A percentile compares a stretch with the other conserved stretches of the same genome.
phyloP scores from a whole-genome alignment of 1,139 yeast genomes.

The Candida smagusa region DNA sequence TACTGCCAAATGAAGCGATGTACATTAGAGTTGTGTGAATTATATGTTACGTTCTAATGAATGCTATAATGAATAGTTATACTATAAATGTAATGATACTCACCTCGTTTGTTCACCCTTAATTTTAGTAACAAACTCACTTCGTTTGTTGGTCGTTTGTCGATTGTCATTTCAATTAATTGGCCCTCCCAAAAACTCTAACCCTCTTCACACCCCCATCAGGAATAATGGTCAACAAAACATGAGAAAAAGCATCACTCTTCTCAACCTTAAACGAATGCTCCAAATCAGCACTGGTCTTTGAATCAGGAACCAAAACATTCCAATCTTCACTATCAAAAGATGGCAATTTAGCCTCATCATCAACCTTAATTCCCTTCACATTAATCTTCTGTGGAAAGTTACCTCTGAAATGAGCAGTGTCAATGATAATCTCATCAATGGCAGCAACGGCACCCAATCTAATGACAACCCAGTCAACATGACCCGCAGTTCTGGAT shows the following conservation, averaged over 20 bases:
- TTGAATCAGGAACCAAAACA: conserved; percentile 59
- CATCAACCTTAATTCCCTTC: conserved; percentile 48
- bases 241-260: conserved; percentile 50
- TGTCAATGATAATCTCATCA: conserved; percentile 67
- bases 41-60: too few relatives aligned
- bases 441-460: conserved; percentile 66
- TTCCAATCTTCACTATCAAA: conserved; percentile 52
- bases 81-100: too few relatives aligned
- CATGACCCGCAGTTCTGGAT: conserved; percentile 77
- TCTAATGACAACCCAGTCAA: conserved; percentile 84
- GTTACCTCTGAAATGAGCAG: conserved; percentile 92
- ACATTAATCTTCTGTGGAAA: conserved; percentile 77
- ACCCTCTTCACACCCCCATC: conserved; percentile 95
- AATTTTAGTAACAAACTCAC: too few relatives aligned
- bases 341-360: conserved; percentile 32
- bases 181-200: conserved; percentile 65
- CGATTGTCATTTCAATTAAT: too few relatives aligned
- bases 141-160: too few relatives aligned
- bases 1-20: too few relatives aligned
- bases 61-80: too few relatives aligned
- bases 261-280: conserved; percentile 49
- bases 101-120: too few relatives aligned
- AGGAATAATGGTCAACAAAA: conserved; percentile 79
- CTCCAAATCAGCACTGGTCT: conserved; percentile 78
- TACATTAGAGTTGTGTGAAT: too few relatives aligned